Percentiles rank a stretch among this genome's conserved stretches.
Conservation (phyloP, 2,329 filamentous ascomycete species). For the Neofusicoccum sp. region DNA sequence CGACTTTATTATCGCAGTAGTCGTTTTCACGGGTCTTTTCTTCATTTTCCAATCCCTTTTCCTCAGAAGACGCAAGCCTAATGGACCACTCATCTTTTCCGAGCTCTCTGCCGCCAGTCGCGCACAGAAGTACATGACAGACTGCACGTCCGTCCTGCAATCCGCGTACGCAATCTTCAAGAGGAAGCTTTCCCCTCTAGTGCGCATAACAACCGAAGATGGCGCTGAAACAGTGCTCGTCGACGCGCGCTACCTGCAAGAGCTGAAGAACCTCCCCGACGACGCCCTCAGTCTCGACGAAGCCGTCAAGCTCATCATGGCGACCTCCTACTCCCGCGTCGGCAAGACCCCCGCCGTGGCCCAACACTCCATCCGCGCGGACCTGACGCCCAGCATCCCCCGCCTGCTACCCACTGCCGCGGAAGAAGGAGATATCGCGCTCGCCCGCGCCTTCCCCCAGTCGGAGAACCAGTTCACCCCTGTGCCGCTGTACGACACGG, state of each 20-base stretch:
- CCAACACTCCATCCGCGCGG: conserved; percentile 28
- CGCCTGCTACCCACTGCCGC: conserved; percentile 31
- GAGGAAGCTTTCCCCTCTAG: too few species aligned
- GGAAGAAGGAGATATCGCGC: conserved; percentile 28
- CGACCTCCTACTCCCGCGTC: conserved; percentile 22
- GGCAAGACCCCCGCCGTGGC: background rate
- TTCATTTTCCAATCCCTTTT: too few species aligned
- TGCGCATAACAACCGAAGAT: conserved; percentile 1
- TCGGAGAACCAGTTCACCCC: conserved; percentile 26
- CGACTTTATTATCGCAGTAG: too few species aligned
- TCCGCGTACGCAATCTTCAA: too few species aligned
- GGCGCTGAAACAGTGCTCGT: conserved; percentile 27
- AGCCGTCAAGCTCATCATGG: conserved; percentile 22
- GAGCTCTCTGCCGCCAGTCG: too few species aligned
- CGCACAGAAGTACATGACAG: too few species aligned
- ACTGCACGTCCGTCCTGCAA: too few species aligned
- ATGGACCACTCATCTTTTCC: too few species aligned
- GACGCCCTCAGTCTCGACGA: conserved; percentile 32
- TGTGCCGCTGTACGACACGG: background rate
- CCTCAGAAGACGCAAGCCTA: too few species aligned
- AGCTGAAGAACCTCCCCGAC: conserved; percentile 34
- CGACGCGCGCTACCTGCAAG: conserved; percentile 28
- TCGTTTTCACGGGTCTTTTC: too few species aligned
- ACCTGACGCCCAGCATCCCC: conserved; percentile 33
- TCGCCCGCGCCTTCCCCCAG: conserved; percentile 28